Conservation (phyloP, 2,329 filamentous ascomycete species). For the Pseudonectria foliicola region DNA sequence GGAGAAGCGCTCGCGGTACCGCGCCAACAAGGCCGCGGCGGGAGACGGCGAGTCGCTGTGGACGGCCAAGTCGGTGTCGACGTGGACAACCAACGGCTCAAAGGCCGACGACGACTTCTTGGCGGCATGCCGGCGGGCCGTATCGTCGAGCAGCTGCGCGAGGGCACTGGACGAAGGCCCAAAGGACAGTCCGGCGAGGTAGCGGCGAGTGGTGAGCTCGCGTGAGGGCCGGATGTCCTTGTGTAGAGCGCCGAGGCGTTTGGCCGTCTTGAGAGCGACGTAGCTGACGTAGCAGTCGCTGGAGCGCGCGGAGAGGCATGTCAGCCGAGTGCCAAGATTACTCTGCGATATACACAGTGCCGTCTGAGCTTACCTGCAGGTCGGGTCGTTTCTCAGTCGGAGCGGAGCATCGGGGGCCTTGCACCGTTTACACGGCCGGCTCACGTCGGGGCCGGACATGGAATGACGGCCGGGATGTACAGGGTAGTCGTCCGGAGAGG, state of each 20-base stretch:
- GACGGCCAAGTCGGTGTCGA: conserved; percentile 36
- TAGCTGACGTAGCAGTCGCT: conserved; percentile 70
- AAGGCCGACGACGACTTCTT: conserved; percentile 61
- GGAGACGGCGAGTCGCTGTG: conserved; percentile 13
- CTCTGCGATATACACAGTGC: not conserved
- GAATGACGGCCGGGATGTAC: conserved; percentile 5
- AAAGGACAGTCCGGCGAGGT: conserved; percentile 76
- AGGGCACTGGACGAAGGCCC: conserved; percentile 75
- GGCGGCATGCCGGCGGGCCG: conserved; percentile 57
- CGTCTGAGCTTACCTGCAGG: conserved; percentile 25
- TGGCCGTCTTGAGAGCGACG: conserved; percentile 70
- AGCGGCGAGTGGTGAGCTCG: conserved; percentile 30
- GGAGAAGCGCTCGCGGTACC: conserved; percentile 56
- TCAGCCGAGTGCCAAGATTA: not conserved
- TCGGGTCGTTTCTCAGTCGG: conserved; percentile 24
- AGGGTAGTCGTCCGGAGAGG: conserved; percentile 14
- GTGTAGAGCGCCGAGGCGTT: conserved; percentile 53
- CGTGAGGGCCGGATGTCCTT: conserved; percentile 36
- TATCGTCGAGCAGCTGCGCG: conserved; percentile 66
- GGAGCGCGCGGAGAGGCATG: not conserved
- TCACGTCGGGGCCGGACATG: conserved; percentile 16
- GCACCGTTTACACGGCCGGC: conserved; percentile 26
- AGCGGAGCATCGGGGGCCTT: conserved; percentile 23
- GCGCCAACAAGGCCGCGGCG: conserved; percentile 40
- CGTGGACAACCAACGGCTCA: conserved; percentile 54